phyloP scores from a whole-genome alignment of 129 eudicot species.

The Flaveria brownii region DNA sequence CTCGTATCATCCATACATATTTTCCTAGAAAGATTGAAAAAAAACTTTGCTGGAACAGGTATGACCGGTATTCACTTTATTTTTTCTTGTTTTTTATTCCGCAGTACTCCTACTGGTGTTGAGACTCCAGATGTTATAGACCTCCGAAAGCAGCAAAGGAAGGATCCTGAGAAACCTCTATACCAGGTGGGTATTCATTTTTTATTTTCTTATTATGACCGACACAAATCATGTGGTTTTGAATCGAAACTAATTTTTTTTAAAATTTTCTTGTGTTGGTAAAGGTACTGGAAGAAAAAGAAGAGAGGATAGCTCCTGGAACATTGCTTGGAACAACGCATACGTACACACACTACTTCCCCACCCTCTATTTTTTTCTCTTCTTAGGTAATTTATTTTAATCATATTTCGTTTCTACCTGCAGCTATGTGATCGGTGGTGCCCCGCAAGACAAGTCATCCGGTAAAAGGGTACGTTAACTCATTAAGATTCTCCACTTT shows the following conservation, averaged over 20 bases:
- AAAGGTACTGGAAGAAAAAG: slow-evolving; percentile 97
- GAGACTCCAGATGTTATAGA: slow-evolving; percentile 99
- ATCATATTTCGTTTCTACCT: not conserved
- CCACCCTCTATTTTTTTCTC: not conserved
- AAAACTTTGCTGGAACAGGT: not conserved
- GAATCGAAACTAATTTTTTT: not conserved
- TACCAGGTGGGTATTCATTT: slow-evolving; percentile 57
- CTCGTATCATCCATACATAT: not conserved
- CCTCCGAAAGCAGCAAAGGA: slow-evolving; percentile 97
- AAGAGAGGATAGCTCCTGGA: slow-evolving; percentile 91
- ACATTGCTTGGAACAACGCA: slow-evolving; percentile 80
- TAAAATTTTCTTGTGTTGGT: not conserved
- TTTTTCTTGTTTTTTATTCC: not conserved
- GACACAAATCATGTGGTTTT: not conserved
- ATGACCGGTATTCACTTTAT: not conserved
- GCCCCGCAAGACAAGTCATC: slow-evolving; percentile 85
- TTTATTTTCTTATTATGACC: not conserved
- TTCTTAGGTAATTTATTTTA: not conserved
- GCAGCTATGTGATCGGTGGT: slow-evolving; percentile 76
- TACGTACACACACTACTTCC: slow-evolving; percentile 49
- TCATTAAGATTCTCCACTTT: not conserved
- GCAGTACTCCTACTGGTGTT: slow-evolving; percentile 95
- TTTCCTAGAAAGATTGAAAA: not conserved
- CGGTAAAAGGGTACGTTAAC: slow-evolving; percentile 68
- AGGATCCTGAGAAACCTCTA: slow-evolving; percentile 92